Evolutionary conservation across 805 yeast species (phyloP).

Genomic region (Komagataella populi): DNA sequence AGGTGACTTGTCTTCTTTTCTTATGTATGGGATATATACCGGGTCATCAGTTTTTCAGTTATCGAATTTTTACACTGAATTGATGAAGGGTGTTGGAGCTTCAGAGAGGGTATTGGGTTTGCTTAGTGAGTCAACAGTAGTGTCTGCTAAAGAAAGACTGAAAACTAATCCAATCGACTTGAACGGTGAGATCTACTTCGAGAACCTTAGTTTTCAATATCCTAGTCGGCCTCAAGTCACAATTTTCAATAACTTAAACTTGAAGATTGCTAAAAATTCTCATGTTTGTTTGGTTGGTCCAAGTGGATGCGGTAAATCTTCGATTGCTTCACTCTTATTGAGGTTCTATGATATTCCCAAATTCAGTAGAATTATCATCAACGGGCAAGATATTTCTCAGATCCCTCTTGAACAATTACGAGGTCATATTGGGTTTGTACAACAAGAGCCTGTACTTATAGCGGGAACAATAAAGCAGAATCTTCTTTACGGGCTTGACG

Average conservation of each 20-base stretch:
- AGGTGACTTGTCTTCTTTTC: constrained; percentile 84
- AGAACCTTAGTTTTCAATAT: constrained; percentile 55
- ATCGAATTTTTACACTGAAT: constrained; percentile 82
- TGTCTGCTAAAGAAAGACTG: constrained; percentile 14
- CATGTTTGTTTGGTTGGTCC: constrained; percentile 93
- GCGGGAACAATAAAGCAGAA: constrained; percentile 80
- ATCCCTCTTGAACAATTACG: constrained; percentile 66
- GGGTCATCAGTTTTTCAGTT: constrained; percentile 88
- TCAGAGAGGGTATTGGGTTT: constrained; percentile 85
- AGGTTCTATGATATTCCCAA: constrained; percentile 68
- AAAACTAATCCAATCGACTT: constrained; percentile 6
- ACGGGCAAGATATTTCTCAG: constrained; percentile 46
- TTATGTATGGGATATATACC: constrained; percentile 91
- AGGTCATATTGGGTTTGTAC: constrained; percentile 73
- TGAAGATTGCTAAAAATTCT: constrained; percentile 63
- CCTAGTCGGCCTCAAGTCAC: constrained; percentile 70
- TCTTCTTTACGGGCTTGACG: constrained; percentile 59
- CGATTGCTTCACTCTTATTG: constrained; percentile 65
- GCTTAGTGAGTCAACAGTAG: constrained; percentile 46
- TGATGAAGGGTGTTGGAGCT: constrained; percentile 97
- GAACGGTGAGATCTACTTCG: constrained; percentile 47
- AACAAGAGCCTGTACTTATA: constrained; percentile 84
- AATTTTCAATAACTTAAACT: constrained; percentile 48
- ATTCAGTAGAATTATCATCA: constrained; percentile 49
- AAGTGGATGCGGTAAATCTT: constrained; percentile 93